Evolutionary conservation across 176 grass and related monocot species (phyloP).

Genomic region (Melocanna baccifera): DNA sequence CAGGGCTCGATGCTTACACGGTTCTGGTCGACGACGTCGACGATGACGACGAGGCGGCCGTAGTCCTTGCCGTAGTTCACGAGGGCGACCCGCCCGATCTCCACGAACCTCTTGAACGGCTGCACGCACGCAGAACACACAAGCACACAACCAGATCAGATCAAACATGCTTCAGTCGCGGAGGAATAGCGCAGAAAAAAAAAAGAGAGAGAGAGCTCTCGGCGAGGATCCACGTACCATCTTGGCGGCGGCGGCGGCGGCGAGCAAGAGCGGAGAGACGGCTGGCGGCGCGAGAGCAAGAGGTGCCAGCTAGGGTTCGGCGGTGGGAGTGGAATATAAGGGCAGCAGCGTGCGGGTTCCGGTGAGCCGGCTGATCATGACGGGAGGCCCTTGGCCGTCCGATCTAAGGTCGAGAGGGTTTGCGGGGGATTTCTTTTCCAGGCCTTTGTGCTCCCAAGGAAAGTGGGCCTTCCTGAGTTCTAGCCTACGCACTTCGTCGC

Average conservation of each 20-base stretch:
- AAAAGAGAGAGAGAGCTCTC: not conserved
- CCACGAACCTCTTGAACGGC: constrained; percentile 86
- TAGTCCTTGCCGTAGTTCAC: constrained; percentile 93
- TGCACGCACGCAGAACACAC: constrained; percentile 18
- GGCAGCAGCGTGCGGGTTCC: not conserved
- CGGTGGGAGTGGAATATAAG: not conserved
- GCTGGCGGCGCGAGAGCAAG: not conserved
- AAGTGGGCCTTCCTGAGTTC: not conserved
- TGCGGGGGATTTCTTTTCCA: not conserved
- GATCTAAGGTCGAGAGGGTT: not conserved
- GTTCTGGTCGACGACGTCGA: constrained; percentile 82
- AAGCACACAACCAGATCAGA: not conserved
- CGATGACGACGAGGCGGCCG: constrained; percentile 81
- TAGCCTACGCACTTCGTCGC: not conserved
- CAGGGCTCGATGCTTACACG: constrained; percentile 38
- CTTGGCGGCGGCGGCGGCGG: not conserved
- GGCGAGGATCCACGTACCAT: not conserved
- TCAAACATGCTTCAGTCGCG: not conserved
- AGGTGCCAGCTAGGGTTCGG: not conserved
- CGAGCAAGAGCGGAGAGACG: not conserved
- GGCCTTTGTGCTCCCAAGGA: not conserved
- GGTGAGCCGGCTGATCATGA: not conserved
- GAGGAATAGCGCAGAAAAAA: not conserved
- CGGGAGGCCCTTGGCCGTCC: not conserved
- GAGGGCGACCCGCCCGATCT: constrained; percentile 84